Evolutionary conservation across 208 protist genomes (phyloP).

Genomic region (Trichomonas tenax): DNA sequence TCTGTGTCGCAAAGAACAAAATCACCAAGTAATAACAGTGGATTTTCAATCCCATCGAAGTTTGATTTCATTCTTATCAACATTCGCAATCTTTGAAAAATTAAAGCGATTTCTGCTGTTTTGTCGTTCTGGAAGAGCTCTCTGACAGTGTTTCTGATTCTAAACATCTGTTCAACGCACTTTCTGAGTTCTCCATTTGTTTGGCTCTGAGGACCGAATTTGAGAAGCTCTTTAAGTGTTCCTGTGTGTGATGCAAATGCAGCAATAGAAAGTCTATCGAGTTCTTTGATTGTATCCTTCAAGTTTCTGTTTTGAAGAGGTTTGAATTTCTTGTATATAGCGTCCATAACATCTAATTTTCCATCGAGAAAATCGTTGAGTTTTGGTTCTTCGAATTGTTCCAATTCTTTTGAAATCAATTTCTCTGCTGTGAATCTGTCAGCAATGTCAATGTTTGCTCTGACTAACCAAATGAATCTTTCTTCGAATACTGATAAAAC

Average conservation of each 20-base stretch:
- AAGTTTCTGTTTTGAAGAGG: background rate
- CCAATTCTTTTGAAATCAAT: background rate
- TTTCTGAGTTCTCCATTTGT: background rate
- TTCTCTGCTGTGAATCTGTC: background rate
- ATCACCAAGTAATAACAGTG: background rate
- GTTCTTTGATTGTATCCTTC: background rate
- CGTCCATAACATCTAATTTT: background rate
- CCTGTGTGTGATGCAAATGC: background rate
- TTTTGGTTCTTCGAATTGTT: background rate
- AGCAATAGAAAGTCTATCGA: background rate
- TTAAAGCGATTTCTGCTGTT: background rate
- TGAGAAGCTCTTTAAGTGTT: background rate
- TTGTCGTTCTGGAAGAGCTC: background rate
- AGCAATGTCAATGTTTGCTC: background rate
- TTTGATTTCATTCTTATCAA: background rate
- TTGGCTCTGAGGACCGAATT: background rate
- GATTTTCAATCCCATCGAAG: background rate
- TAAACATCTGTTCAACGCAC: background rate
- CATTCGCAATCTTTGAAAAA: background rate
- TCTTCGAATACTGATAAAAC: constrained; percentile 5
- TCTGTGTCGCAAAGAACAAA: background rate
- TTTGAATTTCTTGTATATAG: background rate
- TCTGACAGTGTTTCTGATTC: background rate
- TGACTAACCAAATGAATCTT: background rate
- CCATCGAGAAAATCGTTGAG: background rate